A percentile compares a stretch with the other conserved stretches of the same genome.
Evolutionary conservation across 1,284 basidiomycete species (phyloP).

Genomic region (Singerocomus rubriflavus): DNA sequence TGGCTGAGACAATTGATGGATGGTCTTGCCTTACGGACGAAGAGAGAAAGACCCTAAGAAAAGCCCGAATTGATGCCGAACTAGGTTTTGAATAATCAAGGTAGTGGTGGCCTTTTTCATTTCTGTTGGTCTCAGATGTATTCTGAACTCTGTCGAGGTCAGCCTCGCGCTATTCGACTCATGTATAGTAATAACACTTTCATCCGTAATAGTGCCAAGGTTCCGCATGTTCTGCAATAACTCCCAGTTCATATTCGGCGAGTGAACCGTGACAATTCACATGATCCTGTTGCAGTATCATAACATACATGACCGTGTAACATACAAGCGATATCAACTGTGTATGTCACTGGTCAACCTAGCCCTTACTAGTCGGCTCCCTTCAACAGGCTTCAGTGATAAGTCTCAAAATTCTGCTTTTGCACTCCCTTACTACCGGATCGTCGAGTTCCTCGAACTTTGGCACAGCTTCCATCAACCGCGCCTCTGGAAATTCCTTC

Average conservation of each 20-base stretch:
- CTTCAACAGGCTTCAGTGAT: conserved; percentile 14
- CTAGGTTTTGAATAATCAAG: conserved; percentile 48
- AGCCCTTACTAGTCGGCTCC: background rate
- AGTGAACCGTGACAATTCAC: background rate
- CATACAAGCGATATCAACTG: conserved; percentile 1
- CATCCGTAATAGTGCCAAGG: background rate
- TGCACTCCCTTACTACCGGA: conserved; percentile 19
- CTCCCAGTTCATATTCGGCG: background rate
- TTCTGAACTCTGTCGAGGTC: conserved; percentile 1
- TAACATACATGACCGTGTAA: background rate
- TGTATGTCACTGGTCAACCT: background rate
- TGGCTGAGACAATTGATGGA: conserved; percentile 67
- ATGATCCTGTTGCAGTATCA: background rate
- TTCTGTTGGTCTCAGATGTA: background rate
- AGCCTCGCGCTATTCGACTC: background rate
- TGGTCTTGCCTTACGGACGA: conserved; percentile 66
- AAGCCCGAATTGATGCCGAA: conserved; percentile 61
- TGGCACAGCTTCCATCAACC: conserved; percentile 21
- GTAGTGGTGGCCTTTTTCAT: background rate
- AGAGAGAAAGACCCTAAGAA: conserved; percentile 58
- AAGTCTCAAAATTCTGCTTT: conserved; percentile 18
- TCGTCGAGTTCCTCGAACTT: conserved; percentile 15
- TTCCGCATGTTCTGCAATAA: background rate
- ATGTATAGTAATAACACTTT: conserved; percentile 4
- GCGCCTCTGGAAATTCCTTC: conserved; percentile 12